A percentile compares a stretch with the other conserved stretches of the same genome.
These are phyloP conservation scores for Fusarium floridanum DNA, from an alignment of 2,329 filamentous ascomycete genomes.

Conservation along the genomic window DNA sequence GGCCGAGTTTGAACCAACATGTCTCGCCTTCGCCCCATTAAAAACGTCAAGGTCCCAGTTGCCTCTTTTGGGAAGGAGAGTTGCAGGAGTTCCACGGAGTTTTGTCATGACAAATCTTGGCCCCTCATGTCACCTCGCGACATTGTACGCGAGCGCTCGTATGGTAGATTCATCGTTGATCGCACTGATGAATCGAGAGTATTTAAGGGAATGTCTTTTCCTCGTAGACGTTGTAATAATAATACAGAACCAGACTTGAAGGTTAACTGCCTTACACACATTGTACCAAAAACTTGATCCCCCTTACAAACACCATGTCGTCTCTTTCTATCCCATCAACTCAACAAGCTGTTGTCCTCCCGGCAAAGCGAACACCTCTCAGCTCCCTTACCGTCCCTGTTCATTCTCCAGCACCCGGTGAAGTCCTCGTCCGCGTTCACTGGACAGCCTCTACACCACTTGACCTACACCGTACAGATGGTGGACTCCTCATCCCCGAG, in stretches of 20 bases:
- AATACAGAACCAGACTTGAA: background rate
- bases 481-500: slow-evolving; percentile 64
- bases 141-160: background rate
- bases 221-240: background rate
- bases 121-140: background rate
- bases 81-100: background rate
- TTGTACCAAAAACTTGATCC: background rate
- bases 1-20: background rate
- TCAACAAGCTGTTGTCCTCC: slow-evolving; percentile 73
- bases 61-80: background rate
- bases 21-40: background rate
- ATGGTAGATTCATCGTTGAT: background rate
- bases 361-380: slow-evolving; percentile 64
- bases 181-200: background rate
- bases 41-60: background rate
- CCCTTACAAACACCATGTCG: slow-evolving; percentile 33
- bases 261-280: background rate
- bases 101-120: slow-evolving; percentile 1
- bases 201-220: background rate
- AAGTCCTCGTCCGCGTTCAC: slow-evolving; percentile 66
- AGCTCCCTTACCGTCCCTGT: slow-evolving; percentile 64
- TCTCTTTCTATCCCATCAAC: slow-evolving; percentile 65
- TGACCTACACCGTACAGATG: slow-evolving; percentile 72
- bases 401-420: slow-evolving; percentile 53
- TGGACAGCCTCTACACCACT: slow-evolving; percentile 73